A percentile compares a stretch with the other conserved stretches of the same genome.
These are phyloP conservation scores for Acacia acuminata DNA, from an alignment of 306 rosid genomes.

Conservation along the genomic window DNA sequence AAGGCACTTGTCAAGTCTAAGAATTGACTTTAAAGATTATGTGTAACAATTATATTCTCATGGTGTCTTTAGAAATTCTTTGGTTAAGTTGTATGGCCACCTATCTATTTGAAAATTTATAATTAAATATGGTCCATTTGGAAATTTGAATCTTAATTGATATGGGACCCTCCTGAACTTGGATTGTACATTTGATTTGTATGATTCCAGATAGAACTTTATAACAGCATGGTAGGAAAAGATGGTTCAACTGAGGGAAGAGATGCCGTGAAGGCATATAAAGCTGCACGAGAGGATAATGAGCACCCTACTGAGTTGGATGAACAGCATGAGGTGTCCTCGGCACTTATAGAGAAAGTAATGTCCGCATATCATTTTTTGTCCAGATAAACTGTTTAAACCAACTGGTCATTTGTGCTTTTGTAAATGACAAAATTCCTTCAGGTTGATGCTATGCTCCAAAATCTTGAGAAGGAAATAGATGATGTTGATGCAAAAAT, in stretches of 20 bases:
- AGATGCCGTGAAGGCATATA: slow-evolving; percentile 79
- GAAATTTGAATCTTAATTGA: slow-evolving; percentile 6
- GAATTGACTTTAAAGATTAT: background rate
- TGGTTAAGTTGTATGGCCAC: background rate
- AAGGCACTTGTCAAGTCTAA: background rate
- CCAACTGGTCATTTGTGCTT: slow-evolving; percentile 9
- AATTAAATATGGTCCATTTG: background rate
- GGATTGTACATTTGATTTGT: slow-evolving; percentile 22
- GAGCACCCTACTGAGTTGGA: slow-evolving; percentile 49
- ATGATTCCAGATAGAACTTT: slow-evolving; percentile 77
- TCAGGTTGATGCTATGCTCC: slow-evolving; percentile 96
- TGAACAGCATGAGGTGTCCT: slow-evolving; percentile 67
- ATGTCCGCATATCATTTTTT: slow-evolving; percentile 25
- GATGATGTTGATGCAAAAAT: slow-evolving; percentile 95
- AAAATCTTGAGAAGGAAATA: slow-evolving; percentile 93
- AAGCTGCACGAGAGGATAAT: slow-evolving; percentile 81
- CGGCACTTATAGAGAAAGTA: slow-evolving; percentile 83
- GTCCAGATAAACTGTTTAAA: slow-evolving; percentile 1
- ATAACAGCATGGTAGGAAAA: slow-evolving; percentile 82
- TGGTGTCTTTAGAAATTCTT: background rate
- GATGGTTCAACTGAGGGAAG: slow-evolving; percentile 69
- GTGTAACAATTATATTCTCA: background rate
- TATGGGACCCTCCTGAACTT: slow-evolving; percentile 22
- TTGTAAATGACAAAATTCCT: slow-evolving; percentile 24
- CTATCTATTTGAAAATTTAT: background rate